Percentiles rank a stretch among this genome's conserved stretches.
These are phyloP conservation scores for Tulasnella sp. DNA, from an alignment of 768 basidiomycete species.

Conservation along the genomic window DNA sequence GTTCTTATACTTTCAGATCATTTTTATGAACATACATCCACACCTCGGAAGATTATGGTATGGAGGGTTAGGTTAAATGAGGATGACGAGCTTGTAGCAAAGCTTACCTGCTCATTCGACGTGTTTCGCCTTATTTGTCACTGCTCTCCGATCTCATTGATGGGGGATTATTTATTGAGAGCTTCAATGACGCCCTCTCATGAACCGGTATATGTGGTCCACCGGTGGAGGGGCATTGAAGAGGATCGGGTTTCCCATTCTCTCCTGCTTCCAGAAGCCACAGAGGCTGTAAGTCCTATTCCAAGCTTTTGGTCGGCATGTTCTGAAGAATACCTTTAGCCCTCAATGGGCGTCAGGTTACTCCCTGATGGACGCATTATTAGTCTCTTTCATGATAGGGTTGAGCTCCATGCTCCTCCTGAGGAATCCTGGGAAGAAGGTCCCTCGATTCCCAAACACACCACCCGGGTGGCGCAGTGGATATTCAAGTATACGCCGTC, in stretches of 20 bases:
- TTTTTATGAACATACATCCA: background rate
- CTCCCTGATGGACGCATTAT: background rate
- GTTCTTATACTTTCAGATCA: no score
- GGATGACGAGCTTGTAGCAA: background rate
- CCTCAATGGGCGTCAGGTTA: background rate
- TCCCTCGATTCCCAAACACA: background rate
- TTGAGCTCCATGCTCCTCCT: background rate
- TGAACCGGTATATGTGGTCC: background rate
- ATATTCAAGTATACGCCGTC: background rate
- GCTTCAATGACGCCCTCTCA: background rate
- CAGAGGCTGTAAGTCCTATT: background rate
- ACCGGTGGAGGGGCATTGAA: background rate
- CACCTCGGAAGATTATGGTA: background rate
- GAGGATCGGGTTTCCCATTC: background rate
- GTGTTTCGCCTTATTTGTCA: background rate
- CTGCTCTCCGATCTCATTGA: background rate
- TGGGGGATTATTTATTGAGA: background rate
- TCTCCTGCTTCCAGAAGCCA: background rate
- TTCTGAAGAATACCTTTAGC: background rate
- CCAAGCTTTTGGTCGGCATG: background rate
- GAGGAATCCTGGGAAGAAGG: background rate
- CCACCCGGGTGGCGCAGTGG: background rate
- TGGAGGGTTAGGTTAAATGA: background rate
- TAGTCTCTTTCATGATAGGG: background rate
- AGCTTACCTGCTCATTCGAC: background rate